Evolutionary conservation across 345 rosid species (phyloP), one percentile per base, ranked within the genome.

Genomic region (Gossypium arboreum): DNA sequence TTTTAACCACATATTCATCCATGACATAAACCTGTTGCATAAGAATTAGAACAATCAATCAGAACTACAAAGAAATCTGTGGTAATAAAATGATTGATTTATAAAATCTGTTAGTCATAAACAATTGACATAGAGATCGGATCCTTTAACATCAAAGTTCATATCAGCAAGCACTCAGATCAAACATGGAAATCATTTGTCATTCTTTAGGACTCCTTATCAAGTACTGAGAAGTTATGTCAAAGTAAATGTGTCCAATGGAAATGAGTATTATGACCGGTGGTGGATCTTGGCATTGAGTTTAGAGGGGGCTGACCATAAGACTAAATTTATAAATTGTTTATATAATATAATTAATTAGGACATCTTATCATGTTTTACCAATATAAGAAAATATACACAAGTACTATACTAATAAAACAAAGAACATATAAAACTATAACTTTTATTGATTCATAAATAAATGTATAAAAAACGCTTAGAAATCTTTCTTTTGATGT

Each of bases 1-100:
- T 82, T 84, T 94, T 94, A 66, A 92, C 85, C 12, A 83, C 97
- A 79, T 78, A 81, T 78, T 91, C 94, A 47, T 84, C 83, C 56
- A 92, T 76, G 78, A 94, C 89, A 85, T 86, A 92, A 68, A 94
- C 98, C 98, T 94, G 84, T 81, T 50, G 65, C 56, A 66, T 17
- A 79, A 81, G 57, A 45, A 75, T 39, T 44, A 71, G 43, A 72
- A 65, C 64, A 69, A 75, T 81, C 81, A 81, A 62, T 27, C 39
- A 58, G 20, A 48, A 20, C 67, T 34, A 68, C 22, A 73, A 73
- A 48, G 48, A 47, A 68, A 1, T 12, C 20, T 51, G 10, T 17
- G 9, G 29, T 10, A 15, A 51, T 27, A 17, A 69, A 17, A 52
- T 51, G 47, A 52, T 29, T 51, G 25, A 4, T 45, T 18, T 55